Evolutionary conservation across 2,329 filamentous ascomycete species (phyloP).

Genomic region (Meredithiella fracta): DNA sequence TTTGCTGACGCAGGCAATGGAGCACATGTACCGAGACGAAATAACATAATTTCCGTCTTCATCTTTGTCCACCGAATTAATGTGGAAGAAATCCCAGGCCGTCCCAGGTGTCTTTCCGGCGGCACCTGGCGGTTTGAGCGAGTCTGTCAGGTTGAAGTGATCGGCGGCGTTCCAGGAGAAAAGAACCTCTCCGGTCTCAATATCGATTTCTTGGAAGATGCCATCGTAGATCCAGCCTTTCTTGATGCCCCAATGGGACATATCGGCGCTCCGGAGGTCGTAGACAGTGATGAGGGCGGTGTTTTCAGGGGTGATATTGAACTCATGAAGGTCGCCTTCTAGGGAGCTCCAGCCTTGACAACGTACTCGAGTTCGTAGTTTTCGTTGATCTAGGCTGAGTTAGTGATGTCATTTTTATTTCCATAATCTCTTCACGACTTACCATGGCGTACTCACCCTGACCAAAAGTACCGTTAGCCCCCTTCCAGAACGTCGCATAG

Average conservation of each 20-base stretch:
- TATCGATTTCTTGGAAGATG: slow-evolving; percentile 30
- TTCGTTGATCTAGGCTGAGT: slow-evolving; percentile 18
- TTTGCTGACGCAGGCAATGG: slow-evolving; percentile 30
- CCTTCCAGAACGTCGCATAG: slow-evolving; percentile 21
- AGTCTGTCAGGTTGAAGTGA: slow-evolving; percentile 17
- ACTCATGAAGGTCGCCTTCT: slow-evolving; percentile 23
- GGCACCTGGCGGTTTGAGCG: slow-evolving; percentile 13
- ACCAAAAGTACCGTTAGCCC: slow-evolving; percentile 30
- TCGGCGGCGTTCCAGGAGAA: slow-evolving; percentile 28
- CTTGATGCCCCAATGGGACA: slow-evolving; percentile 17
- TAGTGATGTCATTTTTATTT: neutral
- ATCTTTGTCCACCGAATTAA: slow-evolving; percentile 39
- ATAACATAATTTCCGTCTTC: slow-evolving; percentile 35
- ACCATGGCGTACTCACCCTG: slow-evolving; percentile 32
- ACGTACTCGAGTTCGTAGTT: slow-evolving; percentile 20
- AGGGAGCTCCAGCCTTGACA: slow-evolving; percentile 17
- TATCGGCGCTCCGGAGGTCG: slow-evolving; percentile 18
- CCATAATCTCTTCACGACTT: slow-evolving; percentile 9
- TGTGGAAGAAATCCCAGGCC: slow-evolving; percentile 39
- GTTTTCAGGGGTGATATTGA: slow-evolving; percentile 24
- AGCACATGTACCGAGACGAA: slow-evolving; percentile 33
- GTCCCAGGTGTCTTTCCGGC: slow-evolving; percentile 18
- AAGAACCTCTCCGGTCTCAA: slow-evolving; percentile 31
- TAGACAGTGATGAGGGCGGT: slow-evolving; percentile 26
- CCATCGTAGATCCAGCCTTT: slow-evolving; percentile 21